A percentile compares a stretch with the other conserved stretches of the same genome.
phyloP scores from a whole-genome alignment of 192 early-diverging fungal species.

The Backusella morwellensis region DNA sequence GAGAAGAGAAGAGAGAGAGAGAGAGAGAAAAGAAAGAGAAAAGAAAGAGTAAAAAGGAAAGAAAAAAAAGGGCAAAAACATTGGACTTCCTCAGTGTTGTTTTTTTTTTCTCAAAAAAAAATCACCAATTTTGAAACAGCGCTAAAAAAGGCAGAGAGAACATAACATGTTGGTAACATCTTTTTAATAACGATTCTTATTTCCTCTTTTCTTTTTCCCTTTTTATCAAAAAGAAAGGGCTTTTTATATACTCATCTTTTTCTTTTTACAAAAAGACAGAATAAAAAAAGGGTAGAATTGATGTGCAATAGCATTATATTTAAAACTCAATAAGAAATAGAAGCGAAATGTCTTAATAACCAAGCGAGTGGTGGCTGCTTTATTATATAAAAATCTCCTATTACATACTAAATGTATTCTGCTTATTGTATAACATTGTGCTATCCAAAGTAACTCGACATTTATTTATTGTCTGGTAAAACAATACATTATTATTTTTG shows the following conservation, averaged over 20 bases:
- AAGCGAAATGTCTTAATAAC: neutral
- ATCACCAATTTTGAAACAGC: slow-evolving; percentile 8
- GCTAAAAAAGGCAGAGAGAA: neutral
- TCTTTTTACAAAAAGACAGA: no score
- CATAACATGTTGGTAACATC: neutral
- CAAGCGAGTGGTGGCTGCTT: neutral
- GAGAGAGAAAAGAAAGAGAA: neutral
- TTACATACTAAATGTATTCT: neutral
- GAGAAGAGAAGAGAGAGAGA: neutral
- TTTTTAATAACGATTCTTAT: neutral
- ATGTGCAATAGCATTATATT: neutral
- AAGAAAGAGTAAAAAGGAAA: neutral
- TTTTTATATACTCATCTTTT: neutral
- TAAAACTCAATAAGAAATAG: neutral
- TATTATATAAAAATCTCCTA: neutral
- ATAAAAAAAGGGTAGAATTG: neutral
- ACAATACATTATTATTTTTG: neutral
- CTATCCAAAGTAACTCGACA: neutral
- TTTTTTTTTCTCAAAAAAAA: neutral
- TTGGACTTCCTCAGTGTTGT: neutral
- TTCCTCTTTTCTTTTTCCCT: neutral
- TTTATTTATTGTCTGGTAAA: neutral
- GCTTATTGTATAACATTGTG: neutral
- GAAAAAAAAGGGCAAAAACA: neutral
- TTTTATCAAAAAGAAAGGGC: neutral